A percentile compares a stretch with the other conserved stretches of the same genome.
phyloP scores from a whole-genome alignment of 164 flowering plant genomes.

The Nelumbo lutea region DNA sequence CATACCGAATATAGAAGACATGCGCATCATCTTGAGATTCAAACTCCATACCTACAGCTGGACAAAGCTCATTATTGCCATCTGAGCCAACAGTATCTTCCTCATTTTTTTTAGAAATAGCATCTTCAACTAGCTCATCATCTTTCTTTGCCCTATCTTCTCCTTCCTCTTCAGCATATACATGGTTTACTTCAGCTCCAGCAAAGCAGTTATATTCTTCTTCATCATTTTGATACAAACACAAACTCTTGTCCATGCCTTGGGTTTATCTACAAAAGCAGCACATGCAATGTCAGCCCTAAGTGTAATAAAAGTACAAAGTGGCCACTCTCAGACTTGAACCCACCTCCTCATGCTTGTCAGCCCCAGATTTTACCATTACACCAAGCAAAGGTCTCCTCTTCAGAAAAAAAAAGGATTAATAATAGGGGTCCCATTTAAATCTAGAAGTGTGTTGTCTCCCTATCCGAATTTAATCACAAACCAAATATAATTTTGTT shows the following conservation, averaged over 20 bases:
- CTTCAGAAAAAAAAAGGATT: no score
- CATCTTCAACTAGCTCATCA: neutral
- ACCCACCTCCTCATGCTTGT: no score
- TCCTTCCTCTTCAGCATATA: neutral
- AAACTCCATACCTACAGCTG: neutral
- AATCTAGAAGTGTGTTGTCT: no score
- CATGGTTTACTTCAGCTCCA: neutral
- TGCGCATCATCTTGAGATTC: neutral
- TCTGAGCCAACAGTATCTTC: neutral
- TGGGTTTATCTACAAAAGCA: neutral
- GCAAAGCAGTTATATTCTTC: neutral
- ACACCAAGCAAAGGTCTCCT: no score
- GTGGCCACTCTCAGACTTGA: no score
- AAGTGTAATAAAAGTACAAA: no score
- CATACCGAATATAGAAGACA: neutral
- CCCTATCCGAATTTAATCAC: no score
- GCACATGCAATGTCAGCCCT: neutral
- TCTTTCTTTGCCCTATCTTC: neutral
- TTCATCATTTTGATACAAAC: neutral
- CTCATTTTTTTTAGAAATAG: neutral
- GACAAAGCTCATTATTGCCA: neutral
- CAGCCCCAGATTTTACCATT: no score
- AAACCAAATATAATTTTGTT: no score
- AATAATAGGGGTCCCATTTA: no score
- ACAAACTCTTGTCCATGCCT: neutral